Base-by-base conservation (phyloP, 805 yeast species). In the Candida sithepensis region DNA sequence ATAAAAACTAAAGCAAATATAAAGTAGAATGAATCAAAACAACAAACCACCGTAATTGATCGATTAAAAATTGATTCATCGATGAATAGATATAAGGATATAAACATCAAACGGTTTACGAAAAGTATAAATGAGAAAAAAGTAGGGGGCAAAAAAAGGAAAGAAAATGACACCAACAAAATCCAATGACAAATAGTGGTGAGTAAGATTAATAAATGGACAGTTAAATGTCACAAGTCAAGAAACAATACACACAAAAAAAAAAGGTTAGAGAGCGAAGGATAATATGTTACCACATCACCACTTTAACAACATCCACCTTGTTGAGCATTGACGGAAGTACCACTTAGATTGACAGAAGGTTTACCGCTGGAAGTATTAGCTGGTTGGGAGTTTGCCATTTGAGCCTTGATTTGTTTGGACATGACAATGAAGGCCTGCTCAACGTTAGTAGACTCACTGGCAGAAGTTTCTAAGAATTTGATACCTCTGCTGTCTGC, bases 391-490 rank as follows among this genome's bases (percentile, higher is more conserved):
- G 78, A 71, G 56, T 74, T 84, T 38, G 92, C 84, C 88, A 94
- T 89, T 65, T 90, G 90, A 55, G 95, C 94, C 77, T 94, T 94
- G 67, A 94, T 94, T 69, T 94, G 97, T 69, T 96, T 86, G 10
- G 98, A 96, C 99, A 94, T 94, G 57, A 97, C 90, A 77, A 88
- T 83, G 74, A 94, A 94, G 12, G 98, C 98, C 70, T 94, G 97
- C 70, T 94, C 99, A 59, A 94, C 99, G 66, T 94, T 94, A 49
- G 97, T 89, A 32, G 97, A 86, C 62, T 87, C 87, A 68, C 90
- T 81, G 23, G 99, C 99, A 34, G 96, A 86, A 10, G 99, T 94
- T 73, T 94, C 99, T 70, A 94, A 78, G 69, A 94, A 90, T 55
- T 97, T 96, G 64, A 94, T 87, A 57, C 88, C 92, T 66, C 89